Evolutionary conservation across 2,329 filamentous ascomycete genomes (phyloP), one percentile per base, ranked within the genome.

Genomic region (Plenodomus tracheiphilus): DNA sequence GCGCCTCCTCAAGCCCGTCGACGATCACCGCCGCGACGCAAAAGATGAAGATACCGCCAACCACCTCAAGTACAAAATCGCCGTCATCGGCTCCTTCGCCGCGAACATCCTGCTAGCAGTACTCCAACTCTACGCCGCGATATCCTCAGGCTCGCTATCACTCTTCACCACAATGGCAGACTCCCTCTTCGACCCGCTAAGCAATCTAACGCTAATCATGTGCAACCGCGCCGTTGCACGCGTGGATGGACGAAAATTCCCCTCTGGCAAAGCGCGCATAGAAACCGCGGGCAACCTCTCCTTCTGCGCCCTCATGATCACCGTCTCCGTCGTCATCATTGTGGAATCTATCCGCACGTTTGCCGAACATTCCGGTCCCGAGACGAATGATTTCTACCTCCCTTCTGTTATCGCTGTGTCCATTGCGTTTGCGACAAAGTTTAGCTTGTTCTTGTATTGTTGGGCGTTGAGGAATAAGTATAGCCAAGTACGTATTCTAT

Each of bases 111-210:
- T 88, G 21, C 81, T 99, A 5, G 85, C 92, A 0, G 80, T 80
- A 3, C 79, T 99, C 16, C 94, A 99, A 74, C 77, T 97, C 32
- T 99, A 95, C 69, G 94, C 87, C 37, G 94, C 94, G 53, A 82
- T 90, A 39, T 84, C 88, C 0, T 96, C 92, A 0, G 85, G 88
- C 39, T 97, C 91, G n/a, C 82, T 97, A 30, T 96, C 93, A 4
- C 85, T 99, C 39, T 97, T 97, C 77, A 97, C 94, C 15, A 99
- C 93, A 55, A 96, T 96, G 89, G 93, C 92, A 15, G 94, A 99
- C 73, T 86, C 92, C 43, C 81, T 97, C 58, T 97, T 97, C 75
- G 94, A 97, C 68, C 94, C 91, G 8, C 69, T 95, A 65, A 93
- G 88, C 65, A 97, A 96, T 66, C 71, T 97, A 43, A 93, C 89